Evolutionary conservation across 176 grass and related monocot genomes (phyloP).

Genomic region (Juncus inflexus): DNA sequence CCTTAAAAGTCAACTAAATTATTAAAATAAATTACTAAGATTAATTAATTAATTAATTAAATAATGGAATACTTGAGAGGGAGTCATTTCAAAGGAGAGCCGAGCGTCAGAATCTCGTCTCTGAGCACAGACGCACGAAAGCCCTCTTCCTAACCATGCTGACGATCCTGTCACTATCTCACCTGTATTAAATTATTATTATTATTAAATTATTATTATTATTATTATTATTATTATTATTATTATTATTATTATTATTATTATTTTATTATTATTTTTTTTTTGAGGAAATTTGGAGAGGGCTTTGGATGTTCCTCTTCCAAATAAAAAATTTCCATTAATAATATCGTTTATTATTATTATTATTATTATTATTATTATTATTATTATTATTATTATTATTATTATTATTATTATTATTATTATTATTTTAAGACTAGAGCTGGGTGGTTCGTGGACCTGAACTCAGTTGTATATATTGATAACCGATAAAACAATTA

Average conservation of each 20-base stretch:
- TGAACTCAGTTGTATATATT: too few relatives aligned
- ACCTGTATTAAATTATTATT: slow-evolving; percentile 35
- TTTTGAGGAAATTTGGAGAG: too few relatives aligned
- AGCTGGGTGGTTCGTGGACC: too few relatives aligned
- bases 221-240: too few relatives aligned
- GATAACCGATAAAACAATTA: too few relatives aligned
- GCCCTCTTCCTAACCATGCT: slow-evolving; percentile 92
- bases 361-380: not conserved
- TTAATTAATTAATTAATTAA: not conserved
- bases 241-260: not conserved
- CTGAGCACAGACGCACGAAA: slow-evolving; percentile 96
- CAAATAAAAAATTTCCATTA: too few relatives aligned
- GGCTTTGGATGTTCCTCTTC: too few relatives aligned
- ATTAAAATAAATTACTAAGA: not conserved
- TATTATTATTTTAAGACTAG: too few relatives aligned
- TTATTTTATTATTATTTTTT: too few relatives aligned
- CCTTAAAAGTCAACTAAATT: not conserved
- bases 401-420: not conserved
- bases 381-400: too few relatives aligned
- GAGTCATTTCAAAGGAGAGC: slow-evolving; percentile 78
- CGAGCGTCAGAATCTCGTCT: slow-evolving; percentile 67
- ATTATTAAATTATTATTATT: not conserved
- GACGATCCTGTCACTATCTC: slow-evolving; percentile 84
- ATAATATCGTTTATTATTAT: too few relatives aligned
- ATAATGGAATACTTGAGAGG: slow-evolving; percentile 47